Base-by-base conservation (phyloP, 345 rosid genomes). In the Physaria fendleri region DNA sequence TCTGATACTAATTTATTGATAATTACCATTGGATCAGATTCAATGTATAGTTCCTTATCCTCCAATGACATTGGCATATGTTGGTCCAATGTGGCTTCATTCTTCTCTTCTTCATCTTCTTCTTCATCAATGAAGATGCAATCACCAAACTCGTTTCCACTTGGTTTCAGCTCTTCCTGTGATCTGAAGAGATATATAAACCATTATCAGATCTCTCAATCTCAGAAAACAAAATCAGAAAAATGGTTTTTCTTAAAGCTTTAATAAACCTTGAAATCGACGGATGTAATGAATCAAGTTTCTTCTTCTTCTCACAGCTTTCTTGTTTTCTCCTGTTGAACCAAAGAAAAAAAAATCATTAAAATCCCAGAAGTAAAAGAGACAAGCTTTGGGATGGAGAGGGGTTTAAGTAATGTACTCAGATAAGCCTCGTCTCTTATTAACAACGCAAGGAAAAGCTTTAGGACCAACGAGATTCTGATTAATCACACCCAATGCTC, bases 51-150 rank as follows among this genome's bases (percentile, higher is more conserved):
- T 68, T 82, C 81, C n/a, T n/a, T n/a, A n/a, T n/a, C n/a, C 59
- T 90, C 93, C 42, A 85, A 47, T 58, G 74, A 71, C 90, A 85
- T 85, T 11, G 91, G 89, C 40, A 72, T 83, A 21, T 90, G 83
- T 8, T 75, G 81, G 58, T 82, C 87, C 64, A 58, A 20, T 8
- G 62, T 45, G 23, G 69, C 71, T 63, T 64, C 6, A n/a, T 14
- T 6, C 9, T 59, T 39, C 10, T 61, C 67, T 0, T n/a, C n/a
- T n/a, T n/a, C n/a, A n/a, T n/a, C n/a, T n/a, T 55, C 64, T 16
- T 62, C 75, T 0, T 53, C 85, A 62, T 91, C 98, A 7, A 76
- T 23, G 60, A 81, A 82, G 44, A 84, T 82, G 72, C 75, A 81
- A 39, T 82, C 87, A 65, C 91, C 92, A 12, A 85, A 81, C 39